A percentile compares a stretch with the other conserved stretches of the same genome.
Conservation (phyloP, 2,329 filamentous ascomycete genomes). For the Pseudogymnoascus sp. region DNA sequence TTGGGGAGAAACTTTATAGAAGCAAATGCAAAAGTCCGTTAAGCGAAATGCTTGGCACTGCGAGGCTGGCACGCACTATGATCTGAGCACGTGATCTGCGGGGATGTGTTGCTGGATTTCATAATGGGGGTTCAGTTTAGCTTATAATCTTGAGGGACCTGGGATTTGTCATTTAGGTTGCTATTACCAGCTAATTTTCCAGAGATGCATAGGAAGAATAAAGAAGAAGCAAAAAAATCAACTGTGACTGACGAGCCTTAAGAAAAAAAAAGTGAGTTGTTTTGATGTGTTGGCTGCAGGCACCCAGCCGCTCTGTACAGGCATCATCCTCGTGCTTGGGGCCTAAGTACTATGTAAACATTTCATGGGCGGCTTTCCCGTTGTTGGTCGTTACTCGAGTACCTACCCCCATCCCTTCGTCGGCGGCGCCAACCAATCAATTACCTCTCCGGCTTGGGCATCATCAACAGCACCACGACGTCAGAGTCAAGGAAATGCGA, state of each 20-base stretch:
- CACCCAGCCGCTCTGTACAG: not conserved
- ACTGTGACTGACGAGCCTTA: not conserved
- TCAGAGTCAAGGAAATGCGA: conserved; percentile 5
- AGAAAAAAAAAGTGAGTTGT: not conserved
- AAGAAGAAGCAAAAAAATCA: not conserved
- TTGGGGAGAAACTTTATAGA: conserved; percentile 6
- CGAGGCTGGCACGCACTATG: not conserved
- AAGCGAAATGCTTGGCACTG: conserved; percentile 4
- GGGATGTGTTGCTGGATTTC: not conserved
- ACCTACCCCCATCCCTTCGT: not conserved
- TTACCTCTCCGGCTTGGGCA: conserved; percentile 6
- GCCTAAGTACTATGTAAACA: not conserved
- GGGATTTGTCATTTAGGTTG: not conserved
- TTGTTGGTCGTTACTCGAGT: not conserved
- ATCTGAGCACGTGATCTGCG: not conserved
- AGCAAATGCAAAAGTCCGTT: conserved; percentile 1
- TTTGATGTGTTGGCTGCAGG: conserved; percentile 7
- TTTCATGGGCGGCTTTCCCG: conserved; percentile 4
- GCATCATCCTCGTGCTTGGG: not conserved
- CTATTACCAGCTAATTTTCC: not conserved
- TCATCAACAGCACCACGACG: conserved; percentile 7
- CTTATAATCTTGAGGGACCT: not conserved
- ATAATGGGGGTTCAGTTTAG: not conserved
- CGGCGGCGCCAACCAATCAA: not conserved
- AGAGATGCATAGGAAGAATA: not conserved